Percentiles rank a stretch among this genome's conserved stretches.
Evolutionary conservation across 176 grass and related monocot species (phyloP).

Genomic region (Chrysopogon serrulatus): DNA sequence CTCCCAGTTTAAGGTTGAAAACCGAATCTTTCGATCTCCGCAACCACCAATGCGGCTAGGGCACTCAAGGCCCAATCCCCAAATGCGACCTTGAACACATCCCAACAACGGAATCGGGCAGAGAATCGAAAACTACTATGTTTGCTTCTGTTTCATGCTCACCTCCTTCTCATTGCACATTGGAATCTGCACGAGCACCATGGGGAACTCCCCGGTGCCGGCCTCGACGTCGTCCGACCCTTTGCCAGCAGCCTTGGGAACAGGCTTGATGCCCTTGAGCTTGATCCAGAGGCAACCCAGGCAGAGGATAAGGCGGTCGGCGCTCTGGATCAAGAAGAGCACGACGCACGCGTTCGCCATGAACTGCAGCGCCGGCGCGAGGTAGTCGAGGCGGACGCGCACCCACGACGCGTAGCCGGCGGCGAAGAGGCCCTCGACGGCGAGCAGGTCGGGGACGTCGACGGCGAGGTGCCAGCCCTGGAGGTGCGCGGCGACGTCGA

Average conservation of each 20-base stretch:
- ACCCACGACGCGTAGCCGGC: conserved; percentile 56
- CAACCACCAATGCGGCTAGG: conserved; percentile 17
- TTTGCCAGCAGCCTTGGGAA: conserved; percentile 26
- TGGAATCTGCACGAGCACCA: conserved; percentile 97
- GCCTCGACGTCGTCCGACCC: conserved; percentile 33
- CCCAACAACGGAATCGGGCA: conserved; percentile 8
- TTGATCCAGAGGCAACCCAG: conserved; percentile 89
- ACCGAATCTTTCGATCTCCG: conserved; percentile 32
- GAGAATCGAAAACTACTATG: background rate
- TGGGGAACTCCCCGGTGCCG: conserved; percentile 47
- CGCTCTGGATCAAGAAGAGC: conserved; percentile 82
- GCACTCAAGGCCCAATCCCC: conserved; percentile 30
- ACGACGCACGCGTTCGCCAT: conserved; percentile 72
- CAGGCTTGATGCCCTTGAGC: conserved; percentile 63
- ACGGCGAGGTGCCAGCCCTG: conserved; percentile 72
- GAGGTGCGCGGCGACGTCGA: conserved; percentile 64
- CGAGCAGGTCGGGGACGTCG: conserved; percentile 40
- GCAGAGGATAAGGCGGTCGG: conserved; percentile 71
- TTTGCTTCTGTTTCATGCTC: conserved; percentile 18
- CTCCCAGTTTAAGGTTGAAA: conserved; percentile 17
- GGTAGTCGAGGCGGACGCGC: conserved; percentile 55
- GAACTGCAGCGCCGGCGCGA: conserved; percentile 62
- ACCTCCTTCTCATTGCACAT: conserved; percentile 99
- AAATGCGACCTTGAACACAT: conserved; percentile 13
- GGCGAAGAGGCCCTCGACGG: conserved; percentile 59